Evolutionary conservation across 179 eudicot species (phyloP), one percentile per base, ranked within the genome.

Genomic region (Drosera spatulata): DNA sequence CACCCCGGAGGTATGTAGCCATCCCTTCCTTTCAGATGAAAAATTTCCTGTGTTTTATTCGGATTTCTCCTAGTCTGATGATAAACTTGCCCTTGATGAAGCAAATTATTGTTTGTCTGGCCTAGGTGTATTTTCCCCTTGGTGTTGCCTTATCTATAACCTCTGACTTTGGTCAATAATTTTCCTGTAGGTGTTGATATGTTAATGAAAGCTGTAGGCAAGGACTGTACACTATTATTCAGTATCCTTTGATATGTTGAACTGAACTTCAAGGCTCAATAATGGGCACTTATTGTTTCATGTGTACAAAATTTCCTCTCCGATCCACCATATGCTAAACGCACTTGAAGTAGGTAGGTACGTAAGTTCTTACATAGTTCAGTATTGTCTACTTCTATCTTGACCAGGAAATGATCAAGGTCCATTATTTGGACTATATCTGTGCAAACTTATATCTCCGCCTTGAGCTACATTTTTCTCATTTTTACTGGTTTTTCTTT

Each of bases 191-290:
- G 98, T 75, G 95, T 66, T 60, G 98, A 91, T 69, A 75, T 85
- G 79, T 71, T 91, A 62, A 91, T 75, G 95, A 91, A 91, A 80
- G 89, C 87, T 39, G 98, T 84, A 51, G 98, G 98, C 60, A 91
- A 82, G 75, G 98, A 91, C 72, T 79, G 87, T 80, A 91, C 98
- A 14, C 60, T 90, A 11, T 73, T 91, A 75, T 91, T 91, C 79
- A 88, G 98, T 91, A 91, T 91, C 98, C 96, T 88, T 75, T 56
- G 22, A 48, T 45, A 45, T 45, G 8, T 45, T 6, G 7, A 45
- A 6, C 10, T 10, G 7, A 6, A 45, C 10, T 6, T 6, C 10
- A 10, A 10, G 7, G 10, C 49, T 45, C 49, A 6, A 45, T 45
- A 10, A 6, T 6, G 49, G 7, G 7, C 49, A 45, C 8, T 6